Base-by-base conservation (phyloP, 768 basidiomycete genomes). In the Podaxis pistillaris region DNA sequence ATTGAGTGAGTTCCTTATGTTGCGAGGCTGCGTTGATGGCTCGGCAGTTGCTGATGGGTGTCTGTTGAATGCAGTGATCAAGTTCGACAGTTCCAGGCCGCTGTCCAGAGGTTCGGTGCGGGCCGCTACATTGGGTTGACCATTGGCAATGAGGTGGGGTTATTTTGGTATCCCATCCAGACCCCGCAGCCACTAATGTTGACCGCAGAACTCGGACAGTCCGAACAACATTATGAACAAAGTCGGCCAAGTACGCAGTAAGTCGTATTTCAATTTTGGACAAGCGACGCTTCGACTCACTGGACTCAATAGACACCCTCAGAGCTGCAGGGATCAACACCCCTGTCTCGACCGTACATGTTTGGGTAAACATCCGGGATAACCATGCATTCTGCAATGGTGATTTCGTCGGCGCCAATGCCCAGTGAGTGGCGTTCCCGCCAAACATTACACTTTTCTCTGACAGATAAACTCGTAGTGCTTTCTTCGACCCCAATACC, bases 381-480 rank as follows among this genome's bases (percentile, higher is more conserved):
- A 74, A 74, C 65, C 71, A 71, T 15, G 66, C 63, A 12, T 69
- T 77, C 22, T 78, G 75, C 60, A 70, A 70, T 26, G 76, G 72
- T 7, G 76, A 78, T 60, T 78, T 77, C 44, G 72, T 73, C 8
- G 78, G 74, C 33, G 77, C 77, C 5, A 79, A 79, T 64, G 76
- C 78, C 1, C 76, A 78, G 76, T 77, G 66, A 52, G 70, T 62
- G 15, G 17, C 6, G 0, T 15, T 41, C 50, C 24, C 53, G 4
- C 17, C 26, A 58, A 4, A 41, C 30, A 12, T 3, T n/a, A 30
- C n/a, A 12, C n/a, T 37, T 6, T 22, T 47, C 8, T 38, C 24
- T 59, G 15, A 36, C 11, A 13, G 52, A 6, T 2, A 19, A 8
- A 26, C 13, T 37, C 19, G 19, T 53, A 78, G 78, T 54, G 75